Percentiles rank a stretch among this genome's conserved stretches.
phyloP scores from a whole-genome alignment of 129 eudicot genomes.

The Lactuca sativa region DNA sequence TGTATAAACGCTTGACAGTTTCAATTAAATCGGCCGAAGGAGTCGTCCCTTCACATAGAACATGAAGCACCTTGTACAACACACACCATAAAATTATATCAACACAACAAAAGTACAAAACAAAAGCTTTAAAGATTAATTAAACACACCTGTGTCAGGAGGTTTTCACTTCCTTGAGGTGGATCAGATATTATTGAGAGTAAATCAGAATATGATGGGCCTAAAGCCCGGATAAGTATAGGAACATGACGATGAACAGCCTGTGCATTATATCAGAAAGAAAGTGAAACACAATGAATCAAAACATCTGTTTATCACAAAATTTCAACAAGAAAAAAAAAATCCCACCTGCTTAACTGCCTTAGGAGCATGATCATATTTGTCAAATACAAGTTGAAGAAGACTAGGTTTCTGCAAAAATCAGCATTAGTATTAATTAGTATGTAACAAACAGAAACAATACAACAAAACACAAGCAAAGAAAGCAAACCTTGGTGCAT shows the following conservation, averaged over 20 bases:
- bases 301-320: not conserved
- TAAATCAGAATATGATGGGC: constrained; percentile 71
- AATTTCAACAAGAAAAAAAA: not conserved
- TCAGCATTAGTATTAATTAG: not conserved
- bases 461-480: not conserved
- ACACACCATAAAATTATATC: not conserved
- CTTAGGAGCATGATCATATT: constrained; percentile 62
- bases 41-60: constrained; percentile 68
- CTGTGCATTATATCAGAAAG: constrained; percentile 29
- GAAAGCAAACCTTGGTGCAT: constrained; percentile 65
- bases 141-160: constrained; percentile 69
- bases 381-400: constrained; percentile 83
- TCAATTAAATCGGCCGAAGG: constrained; percentile 70
- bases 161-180: constrained; percentile 87
- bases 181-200: constrained; percentile 89
- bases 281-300: not conserved
- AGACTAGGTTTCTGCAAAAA: constrained; percentile 77
- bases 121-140: constrained; percentile 1
- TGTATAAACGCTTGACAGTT: constrained; percentile 78
- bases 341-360: constrained; percentile 78
- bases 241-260: constrained; percentile 91
- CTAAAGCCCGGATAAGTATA: constrained; percentile 75
- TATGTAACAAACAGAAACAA: not conserved
- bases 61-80: constrained; percentile 65
- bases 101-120: not conserved